Conservation (phyloP, 306 rosid genomes). For the Clitoria ternatea region DNA sequence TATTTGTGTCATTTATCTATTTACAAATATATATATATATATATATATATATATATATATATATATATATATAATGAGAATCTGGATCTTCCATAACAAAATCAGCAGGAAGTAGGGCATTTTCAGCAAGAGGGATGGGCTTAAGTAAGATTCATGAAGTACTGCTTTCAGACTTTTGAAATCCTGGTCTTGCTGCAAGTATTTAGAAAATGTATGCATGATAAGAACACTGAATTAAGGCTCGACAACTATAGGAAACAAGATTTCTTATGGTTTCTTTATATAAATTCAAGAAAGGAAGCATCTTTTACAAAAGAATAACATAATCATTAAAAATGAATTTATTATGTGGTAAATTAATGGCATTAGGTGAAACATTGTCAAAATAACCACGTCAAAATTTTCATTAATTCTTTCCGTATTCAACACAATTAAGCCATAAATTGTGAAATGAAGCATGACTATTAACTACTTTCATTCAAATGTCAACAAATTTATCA, state of each 20-base stretch:
- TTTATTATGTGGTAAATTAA: neutral
- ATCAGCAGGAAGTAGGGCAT: slow-evolving; percentile 52
- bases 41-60: no score
- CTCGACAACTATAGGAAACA: slow-evolving; percentile 1
- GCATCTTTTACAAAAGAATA: neutral
- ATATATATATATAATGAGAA: no score
- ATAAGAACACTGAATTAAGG: neutral
- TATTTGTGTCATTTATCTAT: slow-evolving; percentile 44
- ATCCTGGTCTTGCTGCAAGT: slow-evolving; percentile 78
- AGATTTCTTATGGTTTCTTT: neutral
- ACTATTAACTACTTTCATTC: neutral
- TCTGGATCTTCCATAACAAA: slow-evolving; percentile 84
- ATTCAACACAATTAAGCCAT: neutral
- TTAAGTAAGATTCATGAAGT: slow-evolving; percentile 49
- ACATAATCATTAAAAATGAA: neutral
- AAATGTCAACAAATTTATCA: slow-evolving; percentile 9
- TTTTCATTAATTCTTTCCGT: neutral
- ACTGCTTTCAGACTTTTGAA: slow-evolving; percentile 52
- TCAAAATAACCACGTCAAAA: neutral
- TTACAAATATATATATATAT: slow-evolving; percentile 66
- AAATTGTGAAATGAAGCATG: neutral
- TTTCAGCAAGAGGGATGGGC: slow-evolving; percentile 61
- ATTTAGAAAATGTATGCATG: slow-evolving; percentile 15
- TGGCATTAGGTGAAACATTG: neutral
- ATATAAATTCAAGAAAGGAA: neutral